Evolutionary conservation across 75 land plant species (phyloP).

Genomic region (Cupressus sempervirens): DNA sequence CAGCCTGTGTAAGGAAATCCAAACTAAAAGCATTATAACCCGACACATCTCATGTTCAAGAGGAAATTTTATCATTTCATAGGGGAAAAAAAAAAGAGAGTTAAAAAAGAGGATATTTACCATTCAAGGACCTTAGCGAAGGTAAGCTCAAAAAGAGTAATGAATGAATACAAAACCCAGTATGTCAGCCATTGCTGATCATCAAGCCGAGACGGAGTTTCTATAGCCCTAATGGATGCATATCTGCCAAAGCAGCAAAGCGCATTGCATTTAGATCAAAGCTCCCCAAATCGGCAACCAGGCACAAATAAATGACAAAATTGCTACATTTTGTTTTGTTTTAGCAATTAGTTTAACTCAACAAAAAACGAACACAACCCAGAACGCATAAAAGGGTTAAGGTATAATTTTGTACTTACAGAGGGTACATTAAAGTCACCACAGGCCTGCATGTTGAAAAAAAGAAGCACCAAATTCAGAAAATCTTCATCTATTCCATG

Average conservation of each 20-base stretch:
- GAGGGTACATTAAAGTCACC: conserved; percentile 59
- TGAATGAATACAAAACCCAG: conserved; percentile 79
- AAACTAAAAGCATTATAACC: background rate
- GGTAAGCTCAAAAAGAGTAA: conserved; percentile 75
- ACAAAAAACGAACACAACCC: background rate
- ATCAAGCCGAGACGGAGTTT: conserved; percentile 77
- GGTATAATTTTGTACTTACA: conserved; percentile 36
- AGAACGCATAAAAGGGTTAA: background rate
- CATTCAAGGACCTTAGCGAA: conserved; percentile 51
- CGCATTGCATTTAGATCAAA: background rate
- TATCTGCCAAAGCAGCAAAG: conserved; percentile 35
- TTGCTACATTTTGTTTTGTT: background rate
- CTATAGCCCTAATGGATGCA: conserved; percentile 79
- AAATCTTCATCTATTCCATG: background rate
- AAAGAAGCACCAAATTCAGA: background rate
- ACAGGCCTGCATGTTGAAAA: conserved; percentile 40
- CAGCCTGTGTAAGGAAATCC: conserved; percentile 34
- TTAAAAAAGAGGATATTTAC: conserved; percentile 25
- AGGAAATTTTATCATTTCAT: background rate
- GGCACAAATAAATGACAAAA: too few species aligned
- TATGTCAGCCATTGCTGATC: conserved; percentile 97
- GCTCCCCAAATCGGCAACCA: background rate
- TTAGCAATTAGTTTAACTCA: background rate
- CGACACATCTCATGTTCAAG: background rate
- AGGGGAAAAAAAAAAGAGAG: background rate